Base-by-base conservation (phyloP, 176 grass and related monocot genomes). In the Calamus simplicifolius region DNA sequence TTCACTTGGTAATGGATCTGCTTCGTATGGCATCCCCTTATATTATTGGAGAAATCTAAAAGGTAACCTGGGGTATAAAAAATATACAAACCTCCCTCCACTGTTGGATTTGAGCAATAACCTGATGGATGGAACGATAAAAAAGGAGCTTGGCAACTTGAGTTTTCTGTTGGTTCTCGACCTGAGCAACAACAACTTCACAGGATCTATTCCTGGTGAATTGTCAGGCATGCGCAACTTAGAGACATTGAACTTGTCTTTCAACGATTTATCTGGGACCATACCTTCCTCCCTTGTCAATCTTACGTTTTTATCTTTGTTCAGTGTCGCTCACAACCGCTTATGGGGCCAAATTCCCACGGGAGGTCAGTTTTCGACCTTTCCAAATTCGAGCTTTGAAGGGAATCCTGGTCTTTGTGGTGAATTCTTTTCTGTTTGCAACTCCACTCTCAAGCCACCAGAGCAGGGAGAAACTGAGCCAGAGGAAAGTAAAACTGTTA, bases 191-290 rank as follows among this genome's bases (percentile, higher is more conserved):
- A 63, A 63, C 61, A 63, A 23, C 18, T 4, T 63, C 19, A 49
- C 61, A 16, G 61, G 61, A 16, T 25, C 6, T 5, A 49, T 63
- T 23, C 61, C 61, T 3, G 61, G 25, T 14, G 35, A 49, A 50
- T 8, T 63, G 6, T 48, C 61, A 25, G 12, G 38, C 35, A 63
- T 63, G 31, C 4, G 49, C 61, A 49, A 63, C 61, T 63, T 63
- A n/a, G 61, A 63, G 61, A 16, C 4, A 4, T 25, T 63, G 30
- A 18, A 63, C 31, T 50, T 63, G 18, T 63, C 61, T 25, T 63
- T 25, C 35, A 63, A 63, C 18, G 23, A 49, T 23, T 63, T 63
- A 16, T 49, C 61, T 18, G 61, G 61, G 13, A 25, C 17, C 30
- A 63, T 63, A 48, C 38, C 61, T n/a, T 26, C 38, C n/a, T 63